Percentiles rank a stretch among this genome's conserved stretches.
phyloP scores from a whole-genome alignment of 2,329 filamentous ascomycete genomes.

The Fusarium devonianum region DNA sequence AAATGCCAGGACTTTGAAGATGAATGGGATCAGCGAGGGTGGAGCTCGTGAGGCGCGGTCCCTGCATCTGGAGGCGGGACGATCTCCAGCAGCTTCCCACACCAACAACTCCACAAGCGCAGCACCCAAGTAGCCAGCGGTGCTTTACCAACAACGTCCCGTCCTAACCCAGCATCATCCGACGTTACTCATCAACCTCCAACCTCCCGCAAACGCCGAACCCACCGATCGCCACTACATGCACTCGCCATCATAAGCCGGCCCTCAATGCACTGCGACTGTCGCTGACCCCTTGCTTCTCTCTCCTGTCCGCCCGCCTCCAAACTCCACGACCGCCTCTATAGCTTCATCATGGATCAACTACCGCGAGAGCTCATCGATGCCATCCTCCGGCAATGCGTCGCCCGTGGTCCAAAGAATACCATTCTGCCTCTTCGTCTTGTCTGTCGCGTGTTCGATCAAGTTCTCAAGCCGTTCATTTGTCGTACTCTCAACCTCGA shows the following conservation, averaged over 20 bases:
- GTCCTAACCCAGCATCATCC: too few species aligned
- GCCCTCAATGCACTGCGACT: slow-evolving; percentile 22
- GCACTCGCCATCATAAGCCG: not conserved
- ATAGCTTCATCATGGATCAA: slow-evolving; percentile 49
- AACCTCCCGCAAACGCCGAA: slow-evolving; percentile 13
- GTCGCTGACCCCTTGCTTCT: slow-evolving; percentile 12
- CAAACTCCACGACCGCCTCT: slow-evolving; percentile 1
- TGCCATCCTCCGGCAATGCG: slow-evolving; percentile 54
- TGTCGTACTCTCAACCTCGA: slow-evolving; percentile 59
- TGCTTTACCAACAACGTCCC: slow-evolving; percentile 9
- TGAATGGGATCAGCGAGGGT: slow-evolving; percentile 2
- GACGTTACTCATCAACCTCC: too few species aligned
- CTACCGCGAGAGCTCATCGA: slow-evolving; percentile 58
- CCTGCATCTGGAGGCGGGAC: slow-evolving; percentile 6
- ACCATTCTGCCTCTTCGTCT: slow-evolving; percentile 53
- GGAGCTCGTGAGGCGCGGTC: not conserved
- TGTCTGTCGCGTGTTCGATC: slow-evolving; percentile 59
- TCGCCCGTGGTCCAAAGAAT: slow-evolving; percentile 55
- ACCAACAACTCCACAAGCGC: slow-evolving; percentile 6
- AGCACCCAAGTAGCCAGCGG: slow-evolving; percentile 3
- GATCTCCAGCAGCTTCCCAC: slow-evolving; percentile 3
- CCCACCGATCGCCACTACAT: not conserved
- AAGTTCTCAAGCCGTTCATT: slow-evolving; percentile 53
- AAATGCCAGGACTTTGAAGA: not conserved
- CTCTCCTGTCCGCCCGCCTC: slow-evolving; percentile 4